Percentiles rank a stretch among this genome's conserved stretches.
phyloP scores from a whole-genome alignment of 768 basidiomycete genomes.

The Suillus weaverae region DNA sequence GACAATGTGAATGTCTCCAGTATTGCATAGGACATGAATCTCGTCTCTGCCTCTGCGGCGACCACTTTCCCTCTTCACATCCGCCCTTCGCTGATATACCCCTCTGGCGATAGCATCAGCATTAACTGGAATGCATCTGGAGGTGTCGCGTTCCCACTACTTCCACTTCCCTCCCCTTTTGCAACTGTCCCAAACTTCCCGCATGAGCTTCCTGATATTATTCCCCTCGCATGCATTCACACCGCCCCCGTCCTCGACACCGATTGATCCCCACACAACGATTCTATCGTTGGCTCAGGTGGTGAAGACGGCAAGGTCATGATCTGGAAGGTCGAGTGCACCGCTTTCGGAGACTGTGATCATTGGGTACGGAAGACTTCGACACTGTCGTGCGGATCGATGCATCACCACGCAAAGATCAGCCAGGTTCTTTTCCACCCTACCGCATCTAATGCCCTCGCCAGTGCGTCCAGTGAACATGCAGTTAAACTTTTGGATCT shows the following conservation, averaged over 20 bases:
- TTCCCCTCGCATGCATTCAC: conserved; percentile 89
- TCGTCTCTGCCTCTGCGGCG: conserved; percentile 83
- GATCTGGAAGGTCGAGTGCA: conserved; percentile 81
- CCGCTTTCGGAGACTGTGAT: conserved; percentile 81
- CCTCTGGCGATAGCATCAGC: conserved; percentile 75
- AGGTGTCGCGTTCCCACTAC: conserved; percentile 91
- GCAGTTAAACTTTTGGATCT: conserved; percentile 92
- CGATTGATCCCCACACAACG: conserved; percentile 94
- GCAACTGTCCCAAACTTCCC: conserved; percentile 53
- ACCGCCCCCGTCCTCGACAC: conserved; percentile 89
- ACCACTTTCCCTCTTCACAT: conserved; percentile 26
- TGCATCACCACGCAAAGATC: conserved; percentile 84
- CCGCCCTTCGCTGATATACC: conserved; percentile 7
- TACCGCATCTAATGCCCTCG: conserved; percentile 82
- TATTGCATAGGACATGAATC: conserved; percentile 95
- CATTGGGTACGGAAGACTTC: conserved; percentile 79
- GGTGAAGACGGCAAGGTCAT: conserved; percentile 94
- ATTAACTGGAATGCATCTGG: conserved; percentile 95
- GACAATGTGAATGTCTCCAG: conserved; percentile 89
- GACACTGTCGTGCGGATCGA: conserved; percentile 82
- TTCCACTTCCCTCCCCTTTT: conserved; percentile 81
- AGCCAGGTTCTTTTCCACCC: conserved; percentile 96
- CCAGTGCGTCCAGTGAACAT: conserved; percentile 80
- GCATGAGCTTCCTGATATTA: conserved; percentile 84
- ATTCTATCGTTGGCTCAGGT: conserved; percentile 84